Evolutionary conservation across 2,329 filamentous ascomycete genomes (phyloP).

Genomic region (Clonostachys rosea): DNA sequence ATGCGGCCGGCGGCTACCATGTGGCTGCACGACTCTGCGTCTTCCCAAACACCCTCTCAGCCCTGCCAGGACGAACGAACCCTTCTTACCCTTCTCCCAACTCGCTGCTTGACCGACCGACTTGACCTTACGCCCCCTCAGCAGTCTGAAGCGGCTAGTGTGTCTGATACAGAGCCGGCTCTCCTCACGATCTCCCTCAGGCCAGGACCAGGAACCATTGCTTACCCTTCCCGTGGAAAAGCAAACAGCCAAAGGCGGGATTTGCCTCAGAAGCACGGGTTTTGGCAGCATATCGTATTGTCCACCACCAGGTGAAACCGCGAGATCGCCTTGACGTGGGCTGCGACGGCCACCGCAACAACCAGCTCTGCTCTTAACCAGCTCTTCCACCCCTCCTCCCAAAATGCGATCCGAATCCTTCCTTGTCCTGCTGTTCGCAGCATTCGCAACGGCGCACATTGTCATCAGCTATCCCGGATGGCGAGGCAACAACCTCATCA

Average conservation of each 20-base stretch:
- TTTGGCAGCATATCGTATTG: background rate
- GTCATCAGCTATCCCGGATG: constrained; percentile 83
- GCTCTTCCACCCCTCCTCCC: constrained; percentile 5
- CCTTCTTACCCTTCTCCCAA: background rate
- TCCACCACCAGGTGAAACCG: background rate
- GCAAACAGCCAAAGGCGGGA: no score
- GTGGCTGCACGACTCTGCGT: no score
- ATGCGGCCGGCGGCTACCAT: no score
- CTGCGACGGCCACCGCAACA: background rate
- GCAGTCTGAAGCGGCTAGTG: no score
- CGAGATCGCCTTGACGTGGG: background rate
- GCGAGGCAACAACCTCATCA: constrained; percentile 80
- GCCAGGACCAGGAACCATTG: no score
- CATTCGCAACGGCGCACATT: constrained; percentile 63
- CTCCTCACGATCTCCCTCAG: no score
- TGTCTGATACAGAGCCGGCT: no score
- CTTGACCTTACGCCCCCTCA: no score
- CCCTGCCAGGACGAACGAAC: no score
- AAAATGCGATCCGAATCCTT: constrained; percentile 41
- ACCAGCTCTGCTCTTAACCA: background rate
- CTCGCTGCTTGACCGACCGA: background rate
- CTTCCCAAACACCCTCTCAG: no score
- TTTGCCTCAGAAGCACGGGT: background rate
- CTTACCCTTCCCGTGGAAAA: no score
- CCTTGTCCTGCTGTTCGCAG: constrained; percentile 35